Evolutionary conservation across 2,329 filamentous ascomycete genomes (phyloP).

Genomic region (Zasmidium angulare): DNA sequence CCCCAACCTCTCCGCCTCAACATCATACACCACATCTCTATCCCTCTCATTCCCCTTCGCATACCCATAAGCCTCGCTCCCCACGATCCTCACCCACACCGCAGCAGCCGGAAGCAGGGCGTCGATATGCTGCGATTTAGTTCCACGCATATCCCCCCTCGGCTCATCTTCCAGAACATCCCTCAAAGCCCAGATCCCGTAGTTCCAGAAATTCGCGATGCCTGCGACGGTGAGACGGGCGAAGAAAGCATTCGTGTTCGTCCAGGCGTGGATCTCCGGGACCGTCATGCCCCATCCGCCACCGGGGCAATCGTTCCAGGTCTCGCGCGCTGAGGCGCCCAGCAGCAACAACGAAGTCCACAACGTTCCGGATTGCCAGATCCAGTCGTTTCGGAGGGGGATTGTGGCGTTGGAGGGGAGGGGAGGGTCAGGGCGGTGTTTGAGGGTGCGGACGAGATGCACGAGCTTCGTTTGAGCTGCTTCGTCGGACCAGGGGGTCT

Average conservation of each 20-base stretch:
- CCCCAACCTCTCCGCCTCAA: not conserved
- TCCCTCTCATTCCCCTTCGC: not conserved
- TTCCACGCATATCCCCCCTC: not conserved
- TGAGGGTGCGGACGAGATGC: slow-evolving; percentile 18
- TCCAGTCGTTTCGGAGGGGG: not conserved
- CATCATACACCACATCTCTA: not conserved
- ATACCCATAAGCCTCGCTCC: not conserved
- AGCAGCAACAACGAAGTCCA: not conserved
- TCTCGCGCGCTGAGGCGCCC: not conserved
- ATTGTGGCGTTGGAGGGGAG: slow-evolving; percentile 9
- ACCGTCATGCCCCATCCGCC: slow-evolving; percentile 20
- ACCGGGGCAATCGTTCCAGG: slow-evolving; percentile 25
- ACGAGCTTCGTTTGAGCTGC: slow-evolving; percentile 1
- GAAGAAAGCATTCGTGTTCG: slow-evolving; percentile 36
- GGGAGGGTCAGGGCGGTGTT: slow-evolving; percentile 27
- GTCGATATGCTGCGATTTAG: not conserved
- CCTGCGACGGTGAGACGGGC: slow-evolving; percentile 27
- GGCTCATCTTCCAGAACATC: slow-evolving; percentile 29
- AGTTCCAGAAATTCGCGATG: slow-evolving; percentile 25
- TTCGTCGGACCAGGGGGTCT: slow-evolving; percentile 2
- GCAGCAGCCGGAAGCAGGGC: not conserved
- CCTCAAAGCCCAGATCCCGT: slow-evolving; percentile 33
- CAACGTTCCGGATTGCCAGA: not conserved
- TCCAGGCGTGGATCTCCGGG: slow-evolving; percentile 32
- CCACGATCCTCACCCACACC: not conserved